Evolutionary conservation across 129 eudicot genomes (phyloP).

Genomic region (Cynara cardunculus): DNA sequence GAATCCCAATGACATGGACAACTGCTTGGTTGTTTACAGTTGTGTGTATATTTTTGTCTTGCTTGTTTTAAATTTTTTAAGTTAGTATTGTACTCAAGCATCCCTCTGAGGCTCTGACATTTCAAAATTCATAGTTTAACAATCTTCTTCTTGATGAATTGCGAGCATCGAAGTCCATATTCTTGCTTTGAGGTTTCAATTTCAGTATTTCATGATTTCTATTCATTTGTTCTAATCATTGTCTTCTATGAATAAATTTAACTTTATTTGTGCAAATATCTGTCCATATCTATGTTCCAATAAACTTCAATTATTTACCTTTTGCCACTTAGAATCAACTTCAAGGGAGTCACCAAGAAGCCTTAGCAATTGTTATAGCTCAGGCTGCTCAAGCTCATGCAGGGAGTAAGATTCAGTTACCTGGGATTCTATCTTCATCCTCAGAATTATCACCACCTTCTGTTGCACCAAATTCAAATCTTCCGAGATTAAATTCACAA

Average conservation of each 20-base stretch:
- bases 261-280: background rate
- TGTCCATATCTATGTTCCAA: conserved; percentile 1
- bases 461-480: conserved; percentile 30
- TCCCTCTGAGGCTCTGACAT: too few species aligned
- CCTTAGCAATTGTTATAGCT: conserved; percentile 44
- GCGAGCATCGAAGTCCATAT: too few species aligned
- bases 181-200: background rate
- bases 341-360: conserved; percentile 49
- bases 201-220: background rate
- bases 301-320: conserved; percentile 6
- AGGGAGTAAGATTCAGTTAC: conserved; percentile 23
- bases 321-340: conserved; percentile 45
- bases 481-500: conserved; percentile 32
- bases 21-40: too few species aligned
- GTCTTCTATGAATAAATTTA: background rate
- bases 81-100: too few species aligned
- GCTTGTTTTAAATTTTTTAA: too few species aligned
- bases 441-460: conserved; percentile 31
- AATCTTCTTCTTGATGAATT: too few species aligned
- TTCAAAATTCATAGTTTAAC: too few species aligned
- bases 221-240: background rate
- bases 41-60: too few species aligned
- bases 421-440: conserved; percentile 28
- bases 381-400: conserved; percentile 40
- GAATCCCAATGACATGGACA: too few species aligned